Evolutionary conservation across 108 stramenopile genomes (phyloP), one percentile per base, ranked within the genome.

Genomic region (Skeletonema marinoi): DNA sequence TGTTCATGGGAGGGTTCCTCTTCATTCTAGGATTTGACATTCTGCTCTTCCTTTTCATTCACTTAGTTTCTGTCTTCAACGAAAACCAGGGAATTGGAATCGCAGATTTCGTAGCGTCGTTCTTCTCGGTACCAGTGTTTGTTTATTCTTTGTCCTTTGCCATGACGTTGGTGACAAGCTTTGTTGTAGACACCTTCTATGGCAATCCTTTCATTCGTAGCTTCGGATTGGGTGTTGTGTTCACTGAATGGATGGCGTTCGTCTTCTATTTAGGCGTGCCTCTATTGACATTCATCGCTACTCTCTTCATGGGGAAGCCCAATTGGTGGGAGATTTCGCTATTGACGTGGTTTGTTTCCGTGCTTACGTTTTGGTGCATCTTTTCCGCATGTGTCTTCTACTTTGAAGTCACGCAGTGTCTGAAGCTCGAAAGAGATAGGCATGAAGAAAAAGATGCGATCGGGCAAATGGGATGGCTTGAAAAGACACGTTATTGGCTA

Each of bases 211-310:
- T 83, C 38, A 66, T 83, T 8, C 71, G 66, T 16, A 73, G 68
- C 21, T 83, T 78, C 38, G 82, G 82, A 10, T 68, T 72, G 77
- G 73, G 64, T 63, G 2, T 68, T 13, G 82, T 78, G 32, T 62
- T 66, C 19, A 83, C 72, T n/a, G 82, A 83, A 74, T 83, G 82
- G 82, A 64, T 78, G 9, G 65, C 82, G 7, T 83, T 83, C 60
- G 32, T 76, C 2, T 67, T 83, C 51, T 83, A 78, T 74, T 41
- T 83, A 9, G 77, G 77, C 3, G 67, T 83, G 10, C 82, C 82
- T 51, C 3, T 69, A 2, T 6, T 83, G 21, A 62, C 82, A 1
- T 64, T 78, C 31, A 68, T 78, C 10, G 7, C 60, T 13, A 78
- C 82, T 12, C 66, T 83, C 5, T 78, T 73, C 48, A 31, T 21